A percentile compares a stretch with the other conserved stretches of the same genome.
Evolutionary conservation across 169 alveolate genomes (phyloP).

Genomic region (Eimeria maxima): DNA sequence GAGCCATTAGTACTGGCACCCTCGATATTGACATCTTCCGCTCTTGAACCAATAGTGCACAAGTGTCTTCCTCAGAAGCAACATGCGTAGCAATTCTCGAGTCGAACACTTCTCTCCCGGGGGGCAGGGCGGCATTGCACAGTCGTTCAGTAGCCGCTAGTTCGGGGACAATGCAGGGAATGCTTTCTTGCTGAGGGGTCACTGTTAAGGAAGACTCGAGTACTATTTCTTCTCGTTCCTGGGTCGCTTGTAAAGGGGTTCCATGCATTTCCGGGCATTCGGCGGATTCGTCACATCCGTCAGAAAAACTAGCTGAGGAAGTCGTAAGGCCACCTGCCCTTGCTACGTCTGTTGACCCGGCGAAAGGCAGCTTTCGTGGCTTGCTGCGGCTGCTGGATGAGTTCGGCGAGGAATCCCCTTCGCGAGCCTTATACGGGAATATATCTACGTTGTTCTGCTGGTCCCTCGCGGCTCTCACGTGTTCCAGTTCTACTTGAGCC

Average conservation of each 20-base stretch:
- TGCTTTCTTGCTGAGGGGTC: background rate
- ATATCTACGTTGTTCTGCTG: background rate
- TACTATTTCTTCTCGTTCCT: background rate
- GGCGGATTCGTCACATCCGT: background rate
- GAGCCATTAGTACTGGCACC: background rate
- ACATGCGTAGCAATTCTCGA: background rate
- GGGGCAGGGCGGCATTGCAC: background rate
- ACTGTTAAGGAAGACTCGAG: background rate
- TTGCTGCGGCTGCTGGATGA: background rate
- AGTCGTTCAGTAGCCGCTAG: background rate
- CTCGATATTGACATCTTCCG: background rate
- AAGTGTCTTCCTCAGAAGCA: background rate
- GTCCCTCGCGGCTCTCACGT: slow-evolving; percentile 23
- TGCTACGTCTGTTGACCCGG: slow-evolving; percentile 13
- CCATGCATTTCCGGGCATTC: background rate
- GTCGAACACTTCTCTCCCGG: background rate
- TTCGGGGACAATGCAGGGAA: background rate
- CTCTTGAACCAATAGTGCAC: background rate
- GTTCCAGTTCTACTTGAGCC: background rate
- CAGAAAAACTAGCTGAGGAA: background rate
- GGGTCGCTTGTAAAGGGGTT: background rate
- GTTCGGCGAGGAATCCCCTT: background rate
- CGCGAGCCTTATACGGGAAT: slow-evolving; percentile 1
- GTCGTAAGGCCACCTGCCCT: background rate
- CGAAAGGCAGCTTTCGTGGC: slow-evolving; percentile 8